A percentile compares a stretch with the other conserved stretches of the same genome.
These are phyloP conservation scores for Lentinula novae-zelandiae DNA, from an alignment of 1,284 basidiomycete species.

Conservation along the genomic window DNA sequence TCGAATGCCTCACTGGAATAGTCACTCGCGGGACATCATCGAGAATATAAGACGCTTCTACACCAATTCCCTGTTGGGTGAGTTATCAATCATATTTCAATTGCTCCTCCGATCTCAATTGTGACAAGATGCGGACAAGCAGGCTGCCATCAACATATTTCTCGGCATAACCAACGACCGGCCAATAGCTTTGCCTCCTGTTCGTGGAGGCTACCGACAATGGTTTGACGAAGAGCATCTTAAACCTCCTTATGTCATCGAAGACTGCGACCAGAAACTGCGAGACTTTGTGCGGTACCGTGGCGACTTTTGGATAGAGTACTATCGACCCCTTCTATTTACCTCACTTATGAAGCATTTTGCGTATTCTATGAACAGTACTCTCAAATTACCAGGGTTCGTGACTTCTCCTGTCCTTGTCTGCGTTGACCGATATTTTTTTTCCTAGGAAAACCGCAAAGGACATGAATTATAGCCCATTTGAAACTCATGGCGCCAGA, in stretches of 20 bases:
- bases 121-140: conserved; percentile 87
- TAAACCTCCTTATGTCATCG: conserved; percentile 53
- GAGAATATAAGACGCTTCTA: conserved; percentile 97
- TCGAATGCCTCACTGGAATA: conserved; percentile 96
- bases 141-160: conserved; percentile 96
- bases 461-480: conserved; percentile 70
- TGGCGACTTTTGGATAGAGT: conserved; percentile 85
- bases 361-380: conserved; percentile 85
- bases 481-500: conserved; percentile 53
- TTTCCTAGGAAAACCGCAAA: conserved; percentile 58
- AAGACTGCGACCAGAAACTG: conserved; percentile 53
- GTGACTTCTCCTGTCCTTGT: conserved; percentile 18
- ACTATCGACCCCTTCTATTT: conserved; percentile 85
- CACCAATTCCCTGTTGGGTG: conserved; percentile 89
- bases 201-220: conserved; percentile 67
- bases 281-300: conserved; percentile 53
- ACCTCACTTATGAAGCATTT: conserved; percentile 82
- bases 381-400: conserved; percentile 76
- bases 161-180: conserved; percentile 76
- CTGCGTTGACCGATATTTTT: not conserved
- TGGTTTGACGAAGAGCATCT: conserved; percentile 82
- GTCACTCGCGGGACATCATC: conserved; percentile 95
- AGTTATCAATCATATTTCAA: conserved; percentile 9
- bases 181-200: conserved; percentile 40
- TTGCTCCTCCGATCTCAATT: not conserved